Base-by-base conservation (phyloP, 2,329 filamentous ascomycete species). In the Magnaporthales sp. region DNA sequence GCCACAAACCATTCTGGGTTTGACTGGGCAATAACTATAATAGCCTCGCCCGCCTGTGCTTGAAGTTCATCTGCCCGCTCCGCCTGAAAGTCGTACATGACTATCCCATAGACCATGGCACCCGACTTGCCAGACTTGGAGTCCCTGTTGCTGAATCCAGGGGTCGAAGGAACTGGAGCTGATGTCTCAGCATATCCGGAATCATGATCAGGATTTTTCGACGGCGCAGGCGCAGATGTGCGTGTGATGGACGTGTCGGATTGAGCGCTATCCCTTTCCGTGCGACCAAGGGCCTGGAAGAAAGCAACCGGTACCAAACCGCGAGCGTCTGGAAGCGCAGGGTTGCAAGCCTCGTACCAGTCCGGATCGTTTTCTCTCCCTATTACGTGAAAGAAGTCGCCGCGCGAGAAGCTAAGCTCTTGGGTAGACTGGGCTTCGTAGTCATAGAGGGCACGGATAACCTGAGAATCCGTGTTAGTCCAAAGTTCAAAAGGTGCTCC, bases 1-100 rank as follows among this genome's bases (percentile, higher is more conserved):
- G 95, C 95, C 69, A 99, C 94, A 74, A 98, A 98, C 95, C 95
- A 99, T 78, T 99, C 95, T 5, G 94, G 92, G 74, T 98, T 98
- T 7, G 94, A 98, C 77, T 98, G 95, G 61, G 95, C 95, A 75
- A 98, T 98, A 66, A 99, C 93, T 70, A 99, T 97, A 74, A 99
- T 97, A 66, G 93, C 92, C 79, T 99, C 95, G 67, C 93, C 94
- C 62, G 92, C 91, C 77, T 96, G 96, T 63, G 95, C 95, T 71
- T 97, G 93, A 67, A 99, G 80, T 79, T 99, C 95, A 77, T 99
- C 95, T n/a, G 93, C 91, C 67, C 94, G 83, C 78, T 98, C 94
- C 0, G 95, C 95, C 71, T 91, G 88, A 79, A 99, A 99, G 78
- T 98, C 93, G 77, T 97, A 98, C 83, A 96, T 91, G 71, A 99